phyloP scores from a whole-genome alignment of 495 filamentous ascomycete genomes.

The Aspergillus nidulans region DNA sequence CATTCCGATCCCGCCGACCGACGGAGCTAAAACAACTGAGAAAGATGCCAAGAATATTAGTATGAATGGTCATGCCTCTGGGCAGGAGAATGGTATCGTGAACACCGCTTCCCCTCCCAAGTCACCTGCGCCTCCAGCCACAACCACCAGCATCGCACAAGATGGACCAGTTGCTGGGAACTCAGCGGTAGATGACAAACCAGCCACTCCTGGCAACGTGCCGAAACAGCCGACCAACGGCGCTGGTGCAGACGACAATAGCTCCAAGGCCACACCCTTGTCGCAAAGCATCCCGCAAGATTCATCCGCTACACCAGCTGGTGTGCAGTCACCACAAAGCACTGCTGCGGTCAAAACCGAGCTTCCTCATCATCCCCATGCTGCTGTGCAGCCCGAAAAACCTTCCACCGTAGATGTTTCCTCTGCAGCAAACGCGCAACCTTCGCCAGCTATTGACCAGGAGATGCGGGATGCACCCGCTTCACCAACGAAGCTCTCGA shows the following conservation, averaged over 20 bases:
- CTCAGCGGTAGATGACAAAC: conserved; percentile 9
- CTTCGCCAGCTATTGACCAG: conserved; percentile 28
- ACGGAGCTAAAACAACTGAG: conserved; percentile 10
- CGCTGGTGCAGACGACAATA: conserved; percentile 5
- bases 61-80: conserved; percentile 30
- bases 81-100: conserved; percentile 27
- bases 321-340: conserved; percentile 8
- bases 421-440: conserved; percentile 11
- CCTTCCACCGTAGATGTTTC: conserved; percentile 7
- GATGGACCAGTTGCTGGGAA: conserved; percentile 13
- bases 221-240: conserved; percentile 5
- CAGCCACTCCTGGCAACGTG: not conserved
- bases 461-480: conserved; percentile 36
- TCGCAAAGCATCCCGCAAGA: conserved; percentile 11
- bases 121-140: conserved; percentile 21
- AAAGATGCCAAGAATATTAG: conserved; percentile 14
- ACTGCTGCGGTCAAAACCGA: conserved; percentile 24
- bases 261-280: conserved; percentile 20
- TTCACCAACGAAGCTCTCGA: conserved; percentile 54
- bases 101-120: conserved; percentile 33
- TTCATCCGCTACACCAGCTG: conserved; percentile 3
- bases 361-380: conserved; percentile 34
- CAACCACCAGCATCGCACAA: conserved; percentile 12
- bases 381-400: conserved; percentile 7
- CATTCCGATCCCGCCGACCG: conserved; percentile 17